Evolutionary conservation across 2,329 filamentous ascomycete genomes (phyloP).

Genomic region (Penicillium verrucosum): DNA sequence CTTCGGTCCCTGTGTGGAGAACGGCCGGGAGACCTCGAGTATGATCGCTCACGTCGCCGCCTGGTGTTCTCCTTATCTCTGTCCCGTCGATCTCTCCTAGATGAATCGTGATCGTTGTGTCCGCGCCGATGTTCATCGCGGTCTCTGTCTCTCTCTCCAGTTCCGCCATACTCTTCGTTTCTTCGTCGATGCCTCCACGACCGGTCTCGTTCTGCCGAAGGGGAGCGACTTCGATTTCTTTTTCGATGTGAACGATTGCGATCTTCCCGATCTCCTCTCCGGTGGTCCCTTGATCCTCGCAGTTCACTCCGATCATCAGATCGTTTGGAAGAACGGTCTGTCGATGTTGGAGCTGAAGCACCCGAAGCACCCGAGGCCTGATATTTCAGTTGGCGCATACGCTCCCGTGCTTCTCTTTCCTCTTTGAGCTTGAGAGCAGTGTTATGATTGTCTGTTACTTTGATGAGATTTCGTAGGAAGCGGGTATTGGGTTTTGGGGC

Average conservation of each 20-base stretch:
- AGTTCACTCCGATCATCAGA: constrained; percentile 19
- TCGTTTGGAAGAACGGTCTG: constrained; percentile 39
- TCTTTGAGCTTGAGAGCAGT: constrained; percentile 80
- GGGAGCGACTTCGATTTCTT: constrained; percentile 29
- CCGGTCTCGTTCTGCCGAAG: constrained; percentile 24
- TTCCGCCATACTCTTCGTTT: constrained; percentile 19
- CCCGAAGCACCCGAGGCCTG: constrained; percentile 32
- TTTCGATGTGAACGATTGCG: constrained; percentile 27
- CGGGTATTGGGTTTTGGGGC: constrained; percentile 85
- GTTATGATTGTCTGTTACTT: constrained; percentile 86
- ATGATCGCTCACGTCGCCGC: constrained; percentile 10
- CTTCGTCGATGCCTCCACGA: constrained; percentile 24
- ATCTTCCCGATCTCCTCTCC: constrained; percentile 19
- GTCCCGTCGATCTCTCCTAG: constrained; percentile 13
- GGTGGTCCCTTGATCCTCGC: constrained; percentile 21
- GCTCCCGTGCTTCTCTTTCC: constrained; percentile 69
- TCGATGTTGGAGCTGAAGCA: constrained; percentile 15
- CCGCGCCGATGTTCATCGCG: constrained; percentile 15
- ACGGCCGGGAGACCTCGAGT: constrained; percentile 21
- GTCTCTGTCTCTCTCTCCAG: constrained; percentile 16
- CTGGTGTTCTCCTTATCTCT: constrained; percentile 11
- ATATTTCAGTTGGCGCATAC: constrained; percentile 58
- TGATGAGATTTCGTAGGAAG: constrained; percentile 84
- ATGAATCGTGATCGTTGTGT: constrained; percentile 12
- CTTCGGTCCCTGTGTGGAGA: constrained; percentile 20